Percentiles rank a stretch among this genome's conserved stretches.
Evolutionary conservation across 164 flowering plant genomes (phyloP).

Genomic region (Kalanchoe fedtschenkoi): DNA sequence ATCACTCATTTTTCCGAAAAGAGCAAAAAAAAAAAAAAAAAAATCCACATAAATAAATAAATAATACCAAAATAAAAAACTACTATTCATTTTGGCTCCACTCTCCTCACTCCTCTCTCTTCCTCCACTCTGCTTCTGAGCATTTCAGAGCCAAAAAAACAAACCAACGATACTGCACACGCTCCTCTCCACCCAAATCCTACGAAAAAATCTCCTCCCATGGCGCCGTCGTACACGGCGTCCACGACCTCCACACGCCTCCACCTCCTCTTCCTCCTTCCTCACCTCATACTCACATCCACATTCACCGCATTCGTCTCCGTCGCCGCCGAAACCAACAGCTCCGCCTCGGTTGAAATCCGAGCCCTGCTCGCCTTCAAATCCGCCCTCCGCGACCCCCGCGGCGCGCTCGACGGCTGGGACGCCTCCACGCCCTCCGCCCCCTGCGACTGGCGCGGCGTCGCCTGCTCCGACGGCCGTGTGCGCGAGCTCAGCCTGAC

Average conservation of each 20-base stretch:
- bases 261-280: constrained; percentile 14
- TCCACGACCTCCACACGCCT: constrained; percentile 17
- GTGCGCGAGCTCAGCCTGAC: constrained; percentile 79
- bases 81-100: not conserved
- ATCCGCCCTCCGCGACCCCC: constrained; percentile 55
- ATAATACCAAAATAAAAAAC: no score
- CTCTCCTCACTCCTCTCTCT: not conserved
- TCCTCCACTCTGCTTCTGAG: not conserved
- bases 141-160: no score
- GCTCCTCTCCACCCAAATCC: no score
- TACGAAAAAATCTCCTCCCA: no score
- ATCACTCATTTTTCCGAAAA: no score
- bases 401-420: constrained; percentile 64
- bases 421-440: constrained; percentile 50
- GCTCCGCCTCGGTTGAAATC: constrained; percentile 25
- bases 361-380: constrained; percentile 48
- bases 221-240: not conserved
- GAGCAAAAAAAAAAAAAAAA: not conserved
- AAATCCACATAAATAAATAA: no score
- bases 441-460: constrained; percentile 95
- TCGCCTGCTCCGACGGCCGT: constrained; percentile 34
- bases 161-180: no score
- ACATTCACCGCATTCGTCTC: constrained; percentile 8
- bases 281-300: not conserved
- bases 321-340: constrained; percentile 12